Evolutionary conservation across 2,329 filamentous ascomycete genomes (phyloP), one percentile per base, ranked within the genome.

Genomic region (Fusarium sp.): DNA sequence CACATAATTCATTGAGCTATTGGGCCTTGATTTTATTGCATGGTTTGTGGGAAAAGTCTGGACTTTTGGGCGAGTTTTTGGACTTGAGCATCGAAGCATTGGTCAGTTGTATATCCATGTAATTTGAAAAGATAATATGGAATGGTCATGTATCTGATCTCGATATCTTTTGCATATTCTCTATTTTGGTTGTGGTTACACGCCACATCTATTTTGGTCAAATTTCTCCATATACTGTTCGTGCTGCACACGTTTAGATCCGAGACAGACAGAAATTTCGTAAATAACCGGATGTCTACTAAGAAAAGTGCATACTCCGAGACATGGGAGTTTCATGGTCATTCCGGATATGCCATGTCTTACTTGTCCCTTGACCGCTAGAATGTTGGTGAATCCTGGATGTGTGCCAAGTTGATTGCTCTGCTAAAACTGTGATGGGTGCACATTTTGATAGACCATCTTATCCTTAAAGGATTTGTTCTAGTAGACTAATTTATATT

Each of bases 261-360:
- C 41, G 41, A 63, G 61, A 69, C 42, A 69, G 7, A 6, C 20
- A 33, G 26, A 20, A 23, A 50, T 24, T 18, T 37, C 13, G 39
- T 8, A 42, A 53, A 41, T 20, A 31, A 20, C 18, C 20, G 6
- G 42, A 9, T 9, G 41, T 38, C 38, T 24, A 18, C 31, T 41
- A 41, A 29, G 12, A 29, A 16, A 29, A 35, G 31, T 41, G 23
- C 42, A 43, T 20, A 13, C 55, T 66, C 50, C 47, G 33, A 69
- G 56, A 69, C 57, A 69, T 28, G 57, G 50, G 29, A 35, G 61
- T 69, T 57, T 69, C 61, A 62, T 57, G n/a, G 12, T 20, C 66
- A 63, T 66, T 69, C 66, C 50, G 37, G 26, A 43, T 44, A 26
- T 41, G 49, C 42, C n/a, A 41, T 41, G 28, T 28, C 37, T 49